These are phyloP conservation scores for Galeopsis tetrahit DNA, from an alignment of 257 asterid genomes.

Conservation along the genomic window DNA sequence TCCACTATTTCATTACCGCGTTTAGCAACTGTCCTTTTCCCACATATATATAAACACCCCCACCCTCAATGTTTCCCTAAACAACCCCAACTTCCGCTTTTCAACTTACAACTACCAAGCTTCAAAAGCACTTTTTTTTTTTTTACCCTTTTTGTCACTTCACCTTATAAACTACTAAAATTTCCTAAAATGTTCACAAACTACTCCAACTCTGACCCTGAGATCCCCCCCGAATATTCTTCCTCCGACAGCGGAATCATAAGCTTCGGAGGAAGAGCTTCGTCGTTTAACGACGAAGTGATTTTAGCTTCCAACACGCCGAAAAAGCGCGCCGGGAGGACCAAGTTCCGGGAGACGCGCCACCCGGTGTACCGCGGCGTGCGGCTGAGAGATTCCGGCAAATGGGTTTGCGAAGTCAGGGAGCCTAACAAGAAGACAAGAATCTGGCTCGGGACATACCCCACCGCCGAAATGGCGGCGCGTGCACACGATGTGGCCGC, in stretches of 20 bases:
- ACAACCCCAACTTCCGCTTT: too few relatives aligned
- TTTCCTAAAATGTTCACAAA: too few relatives aligned
- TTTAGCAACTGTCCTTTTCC: too few relatives aligned
- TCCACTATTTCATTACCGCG: too few relatives aligned
- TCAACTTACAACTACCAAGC: too few relatives aligned
- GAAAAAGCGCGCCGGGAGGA: slow-evolving; percentile 41
- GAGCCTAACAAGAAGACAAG: slow-evolving; percentile 73
- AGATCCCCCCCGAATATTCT: not conserved
- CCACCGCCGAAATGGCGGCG: slow-evolving; percentile 74
- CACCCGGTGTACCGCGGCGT: slow-evolving; percentile 75
- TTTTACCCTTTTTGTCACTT: too few relatives aligned
- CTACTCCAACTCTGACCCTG: too few relatives aligned
- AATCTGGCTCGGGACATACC: slow-evolving; percentile 80
- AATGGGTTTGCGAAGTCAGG: slow-evolving; percentile 74
- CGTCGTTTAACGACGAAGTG: slow-evolving; percentile 32
- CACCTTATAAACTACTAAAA: too few relatives aligned
- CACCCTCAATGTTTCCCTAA: too few relatives aligned
- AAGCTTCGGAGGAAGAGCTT: not conserved
- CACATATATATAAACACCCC: too few relatives aligned
- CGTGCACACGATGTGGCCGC: slow-evolving; percentile 84
- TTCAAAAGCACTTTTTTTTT: too few relatives aligned
- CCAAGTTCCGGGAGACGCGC: too few relatives aligned
- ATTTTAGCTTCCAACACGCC: slow-evolving; percentile 59
- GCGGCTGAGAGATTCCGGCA: slow-evolving; percentile 54
- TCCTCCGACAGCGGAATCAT: slow-evolving; percentile 21